A percentile compares a stretch with the other conserved stretches of the same genome.
Conservation (phyloP, 139 green algal genomes). For the Yamagishiella unicocca region DNA sequence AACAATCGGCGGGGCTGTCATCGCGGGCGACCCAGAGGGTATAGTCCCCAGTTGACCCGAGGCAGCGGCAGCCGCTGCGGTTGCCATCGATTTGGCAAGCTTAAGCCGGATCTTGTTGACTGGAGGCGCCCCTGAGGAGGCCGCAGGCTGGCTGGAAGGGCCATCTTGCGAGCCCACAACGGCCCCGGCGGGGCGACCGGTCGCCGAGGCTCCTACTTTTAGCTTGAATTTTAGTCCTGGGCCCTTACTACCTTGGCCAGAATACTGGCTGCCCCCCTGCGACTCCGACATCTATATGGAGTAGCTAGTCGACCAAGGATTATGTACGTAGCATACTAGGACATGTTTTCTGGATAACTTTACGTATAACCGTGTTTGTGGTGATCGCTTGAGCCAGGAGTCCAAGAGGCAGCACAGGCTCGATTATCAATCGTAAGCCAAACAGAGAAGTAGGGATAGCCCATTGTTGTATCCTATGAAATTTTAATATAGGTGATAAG, state of each 20-base stretch:
- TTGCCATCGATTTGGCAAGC: conserved; percentile 33
- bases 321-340: no score
- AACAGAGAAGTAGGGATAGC: no score
- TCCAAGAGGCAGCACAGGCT: no score
- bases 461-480: no score
- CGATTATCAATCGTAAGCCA: no score
- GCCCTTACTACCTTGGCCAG: not conserved
- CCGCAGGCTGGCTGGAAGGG: not conserved
- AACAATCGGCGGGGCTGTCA: not conserved
- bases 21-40: not conserved
- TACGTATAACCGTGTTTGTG: no score
- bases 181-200: not conserved
- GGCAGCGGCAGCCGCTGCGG: conserved; percentile 4
- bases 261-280: conserved; percentile 29
- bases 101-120: conserved; percentile 42
- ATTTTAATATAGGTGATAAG: no score
- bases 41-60: not conserved
- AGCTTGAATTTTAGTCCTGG: conserved; percentile 31
- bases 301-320: no score
- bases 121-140: not conserved
- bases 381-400: no score
- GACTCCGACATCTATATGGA: conserved; percentile 40
- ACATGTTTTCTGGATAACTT: no score
- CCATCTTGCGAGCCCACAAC: not conserved
- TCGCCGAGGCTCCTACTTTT: not conserved